Percentiles rank a stretch among this genome's conserved stretches.
Evolutionary conservation across 805 yeast genomes (phyloP).

Genomic region (Nematodospora valgi): DNA sequence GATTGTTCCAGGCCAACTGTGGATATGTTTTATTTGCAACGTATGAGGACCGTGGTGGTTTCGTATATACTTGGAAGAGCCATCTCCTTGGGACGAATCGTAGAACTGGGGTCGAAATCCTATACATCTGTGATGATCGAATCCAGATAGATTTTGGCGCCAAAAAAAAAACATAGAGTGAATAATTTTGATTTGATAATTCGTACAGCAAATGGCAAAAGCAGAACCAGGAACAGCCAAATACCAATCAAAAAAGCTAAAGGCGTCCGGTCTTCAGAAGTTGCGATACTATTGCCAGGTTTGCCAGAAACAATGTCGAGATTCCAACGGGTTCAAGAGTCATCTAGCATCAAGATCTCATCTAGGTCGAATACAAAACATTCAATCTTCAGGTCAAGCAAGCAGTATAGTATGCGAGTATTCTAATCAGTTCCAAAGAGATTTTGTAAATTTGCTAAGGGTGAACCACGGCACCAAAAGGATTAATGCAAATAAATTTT

Average conservation of each 20-base stretch:
- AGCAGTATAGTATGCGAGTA: slow-evolving; percentile 53
- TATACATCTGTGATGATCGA: too few species aligned
- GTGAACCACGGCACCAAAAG: slow-evolving; percentile 77
- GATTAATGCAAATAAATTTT: slow-evolving; percentile 78
- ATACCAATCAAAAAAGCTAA: slow-evolving; percentile 69
- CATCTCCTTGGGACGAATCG: not conserved
- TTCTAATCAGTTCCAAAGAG: slow-evolving; percentile 56
- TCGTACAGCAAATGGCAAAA: slow-evolving; percentile 24
- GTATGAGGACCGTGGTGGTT: slow-evolving; percentile 34
- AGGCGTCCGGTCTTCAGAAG: slow-evolving; percentile 81
- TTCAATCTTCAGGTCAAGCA: slow-evolving; percentile 38
- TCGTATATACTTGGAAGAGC: slow-evolving; percentile 2
- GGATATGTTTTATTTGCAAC: slow-evolving; percentile 21
- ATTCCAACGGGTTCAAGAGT: slow-evolving; percentile 91
- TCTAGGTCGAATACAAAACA: slow-evolving; percentile 44
- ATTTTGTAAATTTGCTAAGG: slow-evolving; percentile 61
- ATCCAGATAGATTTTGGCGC: too few species aligned
- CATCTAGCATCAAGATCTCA: slow-evolving; percentile 86
- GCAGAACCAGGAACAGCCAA: slow-evolving; percentile 52
- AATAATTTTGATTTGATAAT: too few species aligned
- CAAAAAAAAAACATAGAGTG: too few species aligned
- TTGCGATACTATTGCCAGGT: slow-evolving; percentile 86
- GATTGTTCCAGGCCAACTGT: slow-evolving; percentile 22
- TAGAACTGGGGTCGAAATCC: too few species aligned
- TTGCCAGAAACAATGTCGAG: slow-evolving; percentile 91